Evolutionary conservation across 345 rosid species (phyloP).

Genomic region (Trapa bicornis): DNA sequence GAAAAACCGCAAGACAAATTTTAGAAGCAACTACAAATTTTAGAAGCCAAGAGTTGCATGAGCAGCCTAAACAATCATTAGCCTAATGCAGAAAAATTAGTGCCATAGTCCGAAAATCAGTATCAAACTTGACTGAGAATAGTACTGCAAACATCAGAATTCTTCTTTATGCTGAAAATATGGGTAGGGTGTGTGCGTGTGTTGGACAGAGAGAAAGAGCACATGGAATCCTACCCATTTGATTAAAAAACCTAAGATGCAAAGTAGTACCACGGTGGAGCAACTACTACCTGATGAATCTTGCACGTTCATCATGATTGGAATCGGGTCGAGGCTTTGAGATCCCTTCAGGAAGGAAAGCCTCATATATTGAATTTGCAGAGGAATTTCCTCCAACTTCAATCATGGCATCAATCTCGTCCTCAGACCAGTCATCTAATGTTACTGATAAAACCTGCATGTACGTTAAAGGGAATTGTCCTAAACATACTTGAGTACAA

Average conservation of each 20-base stretch:
- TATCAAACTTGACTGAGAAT: not conserved
- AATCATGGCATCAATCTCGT: constrained; percentile 74
- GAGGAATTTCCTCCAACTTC: constrained; percentile 93
- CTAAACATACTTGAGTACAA: not conserved
- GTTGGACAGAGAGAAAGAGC: not conserved
- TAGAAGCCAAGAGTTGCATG: not conserved
- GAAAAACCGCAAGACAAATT: not conserved
- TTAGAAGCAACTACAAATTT: not conserved
- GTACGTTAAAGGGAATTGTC: not conserved
- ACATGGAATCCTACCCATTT: not conserved
- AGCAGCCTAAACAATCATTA: not conserved
- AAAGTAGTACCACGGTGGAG: not conserved
- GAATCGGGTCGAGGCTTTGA: constrained; percentile 79
- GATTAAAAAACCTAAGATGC: too few relatives aligned
- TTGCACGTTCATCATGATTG: constrained; percentile 57
- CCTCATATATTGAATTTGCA: constrained; percentile 87
- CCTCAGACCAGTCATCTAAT: constrained; percentile 93
- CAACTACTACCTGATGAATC: constrained; percentile 54
- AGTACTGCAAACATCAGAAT: not conserved
- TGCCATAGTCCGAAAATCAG: not conserved
- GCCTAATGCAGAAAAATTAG: not conserved
- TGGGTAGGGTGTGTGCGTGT: too few relatives aligned
- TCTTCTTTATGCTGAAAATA: not conserved
- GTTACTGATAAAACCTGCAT: constrained; percentile 81
- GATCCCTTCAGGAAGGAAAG: constrained; percentile 63